phyloP scores from a whole-genome alignment of 495 filamentous ascomycete species.

The Podospora anserina region DNA sequence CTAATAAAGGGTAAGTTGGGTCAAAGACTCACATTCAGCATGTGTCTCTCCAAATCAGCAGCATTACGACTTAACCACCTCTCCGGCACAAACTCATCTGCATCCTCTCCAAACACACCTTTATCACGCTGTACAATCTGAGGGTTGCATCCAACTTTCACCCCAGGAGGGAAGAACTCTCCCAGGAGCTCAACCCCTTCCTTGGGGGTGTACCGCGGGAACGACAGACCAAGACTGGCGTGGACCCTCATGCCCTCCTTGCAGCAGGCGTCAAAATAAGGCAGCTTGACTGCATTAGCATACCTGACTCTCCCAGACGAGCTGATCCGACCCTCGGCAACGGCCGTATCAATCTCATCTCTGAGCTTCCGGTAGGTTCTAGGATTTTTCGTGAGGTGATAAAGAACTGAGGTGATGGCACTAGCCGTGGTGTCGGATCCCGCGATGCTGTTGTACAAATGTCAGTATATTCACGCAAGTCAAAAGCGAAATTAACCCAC shows the following conservation, averaged over 20 bases:
- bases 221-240: conserved; percentile 52
- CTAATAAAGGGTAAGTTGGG: background rate
- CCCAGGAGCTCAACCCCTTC: conserved; percentile 48
- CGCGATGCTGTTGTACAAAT: background rate
- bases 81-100: conserved; percentile 52
- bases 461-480: background rate
- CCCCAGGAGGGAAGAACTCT: conserved; percentile 49
- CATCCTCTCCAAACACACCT: conserved; percentile 55
- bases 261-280: conserved; percentile 60
- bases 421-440: conserved; percentile 6
- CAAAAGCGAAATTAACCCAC: background rate
- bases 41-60: conserved; percentile 7
- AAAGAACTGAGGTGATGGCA: conserved; percentile 7
- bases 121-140: conserved; percentile 55
- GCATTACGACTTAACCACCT: conserved; percentile 45
- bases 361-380: background rate
- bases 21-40: conserved; percentile 5
- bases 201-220: conserved; percentile 59
- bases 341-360: background rate
- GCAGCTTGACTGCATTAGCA: conserved; percentile 29
- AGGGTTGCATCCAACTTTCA: conserved; percentile 54
- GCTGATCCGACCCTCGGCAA: background rate
- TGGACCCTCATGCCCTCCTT: conserved; percentile 62
- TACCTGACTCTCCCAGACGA: background rate
- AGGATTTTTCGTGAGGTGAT: conserved; percentile 6